Conservation (phyloP, 2,329 filamentous ascomycete genomes). For the Colletotrichum scovillei region DNA sequence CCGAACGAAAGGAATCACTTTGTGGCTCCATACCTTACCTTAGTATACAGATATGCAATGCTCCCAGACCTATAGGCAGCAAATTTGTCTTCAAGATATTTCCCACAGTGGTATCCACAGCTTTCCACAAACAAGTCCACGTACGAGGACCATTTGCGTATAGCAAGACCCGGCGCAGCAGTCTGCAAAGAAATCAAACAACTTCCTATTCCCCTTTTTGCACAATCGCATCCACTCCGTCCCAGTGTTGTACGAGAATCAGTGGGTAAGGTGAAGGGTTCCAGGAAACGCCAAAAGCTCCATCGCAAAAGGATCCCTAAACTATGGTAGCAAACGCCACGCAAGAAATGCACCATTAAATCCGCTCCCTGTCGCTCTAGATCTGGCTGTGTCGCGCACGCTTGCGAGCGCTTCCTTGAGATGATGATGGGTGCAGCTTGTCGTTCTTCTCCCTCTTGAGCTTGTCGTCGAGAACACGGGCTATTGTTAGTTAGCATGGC, state of each 20-base stretch:
- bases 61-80: background rate
- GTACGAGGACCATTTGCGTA: background rate
- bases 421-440: slow-evolving; percentile 63
- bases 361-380: background rate
- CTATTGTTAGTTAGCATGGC: slow-evolving; percentile 48
- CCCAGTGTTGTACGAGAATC: background rate
- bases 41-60: background rate
- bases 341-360: background rate
- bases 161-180: background rate
- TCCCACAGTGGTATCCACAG: background rate
- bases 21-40: background rate
- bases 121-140: background rate
- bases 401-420: slow-evolving; percentile 63
- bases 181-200: background rate
- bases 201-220: background rate
- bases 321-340: background rate
- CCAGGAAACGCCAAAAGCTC: background rate
- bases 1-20: background rate
- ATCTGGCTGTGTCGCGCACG: slow-evolving; percentile 62
- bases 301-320: background rate
- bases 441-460: slow-evolving; percentile 72
- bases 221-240: background rate
- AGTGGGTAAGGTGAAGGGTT: background rate
- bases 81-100: background rate
- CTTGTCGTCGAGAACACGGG: slow-evolving; percentile 74